Evolutionary conservation across 306 rosid genomes (phyloP).

Genomic region (Ziziphus jujuba): DNA sequence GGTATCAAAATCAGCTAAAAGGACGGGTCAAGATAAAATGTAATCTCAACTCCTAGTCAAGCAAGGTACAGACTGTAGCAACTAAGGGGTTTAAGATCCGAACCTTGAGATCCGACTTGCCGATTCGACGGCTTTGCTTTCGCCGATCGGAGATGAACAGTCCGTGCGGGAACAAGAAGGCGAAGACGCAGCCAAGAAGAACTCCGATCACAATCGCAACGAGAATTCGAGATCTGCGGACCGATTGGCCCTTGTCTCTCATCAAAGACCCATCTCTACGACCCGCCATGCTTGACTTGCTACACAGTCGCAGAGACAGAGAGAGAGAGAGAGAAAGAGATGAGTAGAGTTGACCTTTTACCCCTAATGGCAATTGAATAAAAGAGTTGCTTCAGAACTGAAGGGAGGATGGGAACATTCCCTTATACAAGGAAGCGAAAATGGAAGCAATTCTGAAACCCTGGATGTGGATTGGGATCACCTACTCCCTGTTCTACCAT

Average conservation of each 20-base stretch:
- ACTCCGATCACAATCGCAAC: slow-evolving; percentile 55
- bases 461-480: neutral
- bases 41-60: neutral
- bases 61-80: neutral
- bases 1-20: neutral
- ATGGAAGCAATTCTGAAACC: slow-evolving; percentile 3
- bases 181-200: slow-evolving; percentile 59
- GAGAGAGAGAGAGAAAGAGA: no score
- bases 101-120: slow-evolving; percentile 52
- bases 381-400: no score
- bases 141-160: slow-evolving; percentile 41
- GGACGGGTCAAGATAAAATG: neutral
- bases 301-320: no score
- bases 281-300: slow-evolving; percentile 46
- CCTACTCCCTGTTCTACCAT: neutral
- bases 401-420: no score
- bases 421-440: neutral
- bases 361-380: no score
- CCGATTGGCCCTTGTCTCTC: slow-evolving; percentile 58
- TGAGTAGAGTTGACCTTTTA: no score
- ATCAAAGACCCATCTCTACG: slow-evolving; percentile 58
- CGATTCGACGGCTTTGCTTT: slow-evolving; percentile 37
- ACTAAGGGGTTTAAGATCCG: slow-evolving; percentile 8
- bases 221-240: slow-evolving; percentile 47
- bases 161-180: slow-evolving; percentile 53